Evolutionary conservation across 2,329 filamentous ascomycete species (phyloP), one percentile per base, ranked within the genome.

Genomic region (Hymenoscyphus linearis): DNA sequence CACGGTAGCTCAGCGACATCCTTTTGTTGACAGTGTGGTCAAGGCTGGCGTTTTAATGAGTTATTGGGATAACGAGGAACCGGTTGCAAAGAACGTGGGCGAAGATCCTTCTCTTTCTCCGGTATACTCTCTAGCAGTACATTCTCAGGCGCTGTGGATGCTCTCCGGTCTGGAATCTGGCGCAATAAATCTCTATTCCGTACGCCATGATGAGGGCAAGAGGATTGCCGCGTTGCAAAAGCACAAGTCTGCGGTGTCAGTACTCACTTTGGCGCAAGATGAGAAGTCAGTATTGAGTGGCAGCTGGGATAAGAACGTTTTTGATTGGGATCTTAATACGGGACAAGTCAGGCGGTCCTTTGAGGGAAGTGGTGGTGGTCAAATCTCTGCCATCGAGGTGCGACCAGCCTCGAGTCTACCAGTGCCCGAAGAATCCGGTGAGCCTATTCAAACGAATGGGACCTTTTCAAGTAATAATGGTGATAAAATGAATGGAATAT

Each of bases 31-130:
- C 73, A 96, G 91, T 69, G 95, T 99, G 52, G 91, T 91, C 60
- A 99, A 99, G 75, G 93, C 93, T 2, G 95, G 93, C 1, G 90
- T 96, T 5, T 78, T 98, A 56, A 87, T 97, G 83, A 96, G 90
- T 57, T 99, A 99, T 74, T 99, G 95, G 95, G 95, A 97, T 74
- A 99, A 98, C 70, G 93, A 97, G 73, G 93, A 99, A 72, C 84
- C 85, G 2, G 66, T 65, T 14, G 34, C 64, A 1, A 71, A 69
- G 61, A 65, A 44, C n/a, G 60, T 64, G 5, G 68, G 66, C 1
- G 79, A 88, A 55, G 87, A 90, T 2, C 77, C 84, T 26, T 76
- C 83, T 4, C 76, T 93, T n/a, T 96, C 91, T 10, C 92, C 95
- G 0, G 93, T 99, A 0, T 99, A 99, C 74, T 96, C 93, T 6